Evolutionary conservation across 202 grass and related monocot genomes (phyloP), one percentile per base, ranked within the genome.

Genomic region (Elaeis oleifera): DNA sequence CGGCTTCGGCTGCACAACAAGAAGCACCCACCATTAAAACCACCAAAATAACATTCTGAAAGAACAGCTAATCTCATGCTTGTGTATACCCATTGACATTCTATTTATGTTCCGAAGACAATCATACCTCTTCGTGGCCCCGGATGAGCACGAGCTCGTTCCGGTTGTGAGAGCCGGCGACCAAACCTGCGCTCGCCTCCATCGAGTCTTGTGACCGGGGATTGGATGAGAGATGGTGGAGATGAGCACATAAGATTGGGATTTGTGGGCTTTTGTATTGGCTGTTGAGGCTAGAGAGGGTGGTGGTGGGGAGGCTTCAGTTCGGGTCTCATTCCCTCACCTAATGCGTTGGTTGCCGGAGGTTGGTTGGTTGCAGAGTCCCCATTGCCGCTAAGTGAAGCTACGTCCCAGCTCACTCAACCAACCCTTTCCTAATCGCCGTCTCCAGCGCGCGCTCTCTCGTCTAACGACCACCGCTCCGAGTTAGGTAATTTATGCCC

Each of bases 101-200:
- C n/a, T 56, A 14, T 57, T 52, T 49, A 54, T 28, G 16, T 17
- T 25, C 49, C 2, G 3, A 9, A 75, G 14, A 22, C 24, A 14
- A 21, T 50, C 61, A 50, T 6, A 84, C 81, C 74, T 97, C 94
- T 83, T 99, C 94, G 59, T 99, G 94, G 1, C 94, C 94, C n/a
- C 85, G 82, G 88, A 99, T 99, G 5, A 89, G 82, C 59, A 99
- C 94, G 58, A 99, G 88, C 84, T 99, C 94, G 59, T 99, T 99
- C 58, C 94, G 84, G 94, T 99, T 99, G 82, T 99, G 94, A 76
- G 94, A 99, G 6, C 94, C 94, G 69, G 94, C 94, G 62, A 99
- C 94, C 74, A 99, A 59, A 77, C 94, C 94, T 5, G 94, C 82
- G 73, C 94, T 85, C 66, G 94, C 94, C 85, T 99, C 94, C 94